These are phyloP conservation scores for Sutorius australiensis DNA, from an alignment of 768 basidiomycete genomes.

Conservation along the genomic window DNA sequence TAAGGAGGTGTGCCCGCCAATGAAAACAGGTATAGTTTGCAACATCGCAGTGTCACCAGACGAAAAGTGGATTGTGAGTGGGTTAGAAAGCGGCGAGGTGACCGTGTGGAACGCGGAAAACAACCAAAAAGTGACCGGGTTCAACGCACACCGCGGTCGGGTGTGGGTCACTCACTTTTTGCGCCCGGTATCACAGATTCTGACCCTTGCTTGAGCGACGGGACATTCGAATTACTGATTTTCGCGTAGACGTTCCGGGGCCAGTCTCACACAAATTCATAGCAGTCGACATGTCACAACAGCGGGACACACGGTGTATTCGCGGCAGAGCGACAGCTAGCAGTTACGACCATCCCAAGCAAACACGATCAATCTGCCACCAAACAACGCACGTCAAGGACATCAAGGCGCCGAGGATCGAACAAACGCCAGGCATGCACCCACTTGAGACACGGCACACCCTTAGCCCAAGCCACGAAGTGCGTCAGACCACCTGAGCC, in stretches of 20 bases:
- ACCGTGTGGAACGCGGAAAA: neutral
- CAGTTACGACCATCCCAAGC: slow-evolving; percentile 6
- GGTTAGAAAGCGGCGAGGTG: neutral
- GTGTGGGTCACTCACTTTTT: too few species aligned
- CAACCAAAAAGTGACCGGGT: neutral
- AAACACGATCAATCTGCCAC: slow-evolving; percentile 1
- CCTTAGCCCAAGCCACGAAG: neutral
- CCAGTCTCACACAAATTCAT: too few species aligned
- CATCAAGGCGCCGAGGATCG: neutral
- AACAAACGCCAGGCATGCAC: neutral
- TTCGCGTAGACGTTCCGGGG: too few species aligned
- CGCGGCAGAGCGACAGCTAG: slow-evolving; percentile 8
- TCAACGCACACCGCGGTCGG: too few species aligned
- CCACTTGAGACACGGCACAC: neutral
- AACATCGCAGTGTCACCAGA: neutral
- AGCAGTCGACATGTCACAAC: too few species aligned
- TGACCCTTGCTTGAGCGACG: too few species aligned
- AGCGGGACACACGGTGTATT: slow-evolving; percentile 6
- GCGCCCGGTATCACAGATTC: too few species aligned
- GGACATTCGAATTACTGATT: too few species aligned
- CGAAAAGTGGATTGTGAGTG: neutral
- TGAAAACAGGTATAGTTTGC: neutral
- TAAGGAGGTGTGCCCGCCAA: neutral
- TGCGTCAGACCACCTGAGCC: slow-evolving; percentile 11
- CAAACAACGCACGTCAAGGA: slow-evolving; percentile 1